phyloP scores from a whole-genome alignment of 148 eudicot species.

The Beta vulgaris region DNA sequence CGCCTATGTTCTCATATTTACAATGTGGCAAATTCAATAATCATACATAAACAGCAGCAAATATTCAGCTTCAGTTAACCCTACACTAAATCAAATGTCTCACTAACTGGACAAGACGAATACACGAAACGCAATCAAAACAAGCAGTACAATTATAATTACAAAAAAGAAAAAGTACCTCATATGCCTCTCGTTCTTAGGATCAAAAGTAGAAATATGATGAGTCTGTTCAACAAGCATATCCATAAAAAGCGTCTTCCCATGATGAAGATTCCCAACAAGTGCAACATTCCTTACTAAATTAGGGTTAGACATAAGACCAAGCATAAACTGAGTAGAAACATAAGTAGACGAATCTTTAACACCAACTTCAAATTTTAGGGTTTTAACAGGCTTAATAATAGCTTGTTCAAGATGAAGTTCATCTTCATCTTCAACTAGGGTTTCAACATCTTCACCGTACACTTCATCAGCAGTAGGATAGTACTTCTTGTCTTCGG shows the following conservation, averaged over 20 bases:
- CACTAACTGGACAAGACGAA: background rate
- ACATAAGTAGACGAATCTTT: slow-evolving; percentile 96
- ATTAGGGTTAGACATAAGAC: slow-evolving; percentile 83
- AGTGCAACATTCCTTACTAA: slow-evolving; percentile 93
- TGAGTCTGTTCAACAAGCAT: slow-evolving; percentile 99
- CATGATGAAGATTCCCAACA: slow-evolving; percentile 83
- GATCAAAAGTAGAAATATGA: slow-evolving; percentile 77
- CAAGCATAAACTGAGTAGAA: slow-evolving; percentile 85
- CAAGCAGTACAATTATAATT: background rate
- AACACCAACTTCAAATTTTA: slow-evolving; percentile 88
- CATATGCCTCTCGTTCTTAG: slow-evolving; percentile 92
- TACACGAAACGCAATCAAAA: background rate
- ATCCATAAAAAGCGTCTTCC: slow-evolving; percentile 92
- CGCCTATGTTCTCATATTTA: background rate
- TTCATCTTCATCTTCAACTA: slow-evolving; percentile 96
- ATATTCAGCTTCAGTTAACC: background rate
- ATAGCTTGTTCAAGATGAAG: slow-evolving; percentile 85
- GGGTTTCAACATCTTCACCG: slow-evolving; percentile 95
- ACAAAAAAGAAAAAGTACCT: slow-evolving; percentile 23
- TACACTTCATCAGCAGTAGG: slow-evolving; percentile 98
- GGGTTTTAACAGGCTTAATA: slow-evolving; percentile 71
- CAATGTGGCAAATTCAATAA: background rate
- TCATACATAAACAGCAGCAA: background rate
- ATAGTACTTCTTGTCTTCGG: slow-evolving; percentile 95
- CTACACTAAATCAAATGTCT: background rate